Evolutionary conservation across 192 early-diverging fungal species (phyloP), one percentile per base, ranked within the genome.

Genomic region (Funneliformis mosseae): DNA sequence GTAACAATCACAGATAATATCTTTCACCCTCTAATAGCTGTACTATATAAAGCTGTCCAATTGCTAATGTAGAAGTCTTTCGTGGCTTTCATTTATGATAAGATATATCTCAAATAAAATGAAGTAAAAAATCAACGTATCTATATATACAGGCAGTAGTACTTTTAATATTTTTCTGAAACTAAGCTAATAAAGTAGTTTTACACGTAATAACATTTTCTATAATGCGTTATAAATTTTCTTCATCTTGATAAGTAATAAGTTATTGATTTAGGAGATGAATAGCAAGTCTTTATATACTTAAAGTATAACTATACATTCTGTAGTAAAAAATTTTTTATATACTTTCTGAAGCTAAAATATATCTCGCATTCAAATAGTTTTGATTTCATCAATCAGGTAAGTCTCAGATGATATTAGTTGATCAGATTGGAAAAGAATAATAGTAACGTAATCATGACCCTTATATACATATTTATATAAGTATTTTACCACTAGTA

Each of bases 381-480:
- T 45, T 0, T 7, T 50, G 23, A 43, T 50, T 62, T 66, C 79
- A 63, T 63, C n/a, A 33, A 63, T 63, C 2, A 1, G 27, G n/a
- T 63, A 21, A 63, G n/a, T 10, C 25, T 63, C 4, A 0, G 4
- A 2, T 63, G 21, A 63, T 33, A 7, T 23, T n/a, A 2, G 7
- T 63, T 63, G 62, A 63, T 25, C 62, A 23, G 27, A 23, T 63
- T 63, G 62, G 25, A 4, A 25, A 63, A 63, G 62, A 28, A 23
- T 63, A 10, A 63, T 63, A 10, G 27, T 63, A 8, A 81, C 68
- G 14, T 45, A 21, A 55, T 85, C 86, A 79, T 81, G 80, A 9
- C 83, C 83, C 46, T 84, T 86, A 70, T 81, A 80, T 10, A 86
- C 69, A 33, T 86, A 86, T 50, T 86, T 87, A 77, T 67, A 87